Evolutionary conservation across 2,329 filamentous ascomycete genomes (phyloP).

Genomic region (Monosporascus sp.): DNA sequence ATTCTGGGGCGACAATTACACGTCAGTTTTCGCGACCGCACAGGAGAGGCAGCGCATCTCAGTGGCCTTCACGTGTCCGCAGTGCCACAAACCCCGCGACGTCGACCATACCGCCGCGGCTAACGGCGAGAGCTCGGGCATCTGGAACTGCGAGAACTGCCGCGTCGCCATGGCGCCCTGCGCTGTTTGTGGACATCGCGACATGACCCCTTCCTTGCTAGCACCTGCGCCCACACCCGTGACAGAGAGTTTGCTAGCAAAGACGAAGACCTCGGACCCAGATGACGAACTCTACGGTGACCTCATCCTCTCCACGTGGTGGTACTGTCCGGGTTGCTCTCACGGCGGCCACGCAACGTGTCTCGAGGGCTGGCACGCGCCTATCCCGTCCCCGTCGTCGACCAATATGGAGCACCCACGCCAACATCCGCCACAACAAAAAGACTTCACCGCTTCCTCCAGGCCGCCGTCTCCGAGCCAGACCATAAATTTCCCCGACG

Average conservation of each 20-base stretch:
- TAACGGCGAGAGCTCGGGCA: conserved; percentile 32
- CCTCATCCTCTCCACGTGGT: conserved; percentile 46
- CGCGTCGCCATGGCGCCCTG: conserved; percentile 48
- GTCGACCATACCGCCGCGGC: conserved; percentile 41
- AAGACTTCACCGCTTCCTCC: not conserved
- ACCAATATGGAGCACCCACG: not conserved
- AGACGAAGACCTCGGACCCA: conserved; percentile 3
- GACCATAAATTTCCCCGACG: conserved; percentile 6
- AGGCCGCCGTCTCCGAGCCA: not conserved
- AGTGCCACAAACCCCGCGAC: conserved; percentile 53
- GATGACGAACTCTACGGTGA: conserved; percentile 8
- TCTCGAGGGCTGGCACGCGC: conserved; percentile 53
- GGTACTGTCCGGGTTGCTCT: conserved; percentile 57
- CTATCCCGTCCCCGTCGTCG: conserved; percentile 13
- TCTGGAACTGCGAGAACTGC: conserved; percentile 58
- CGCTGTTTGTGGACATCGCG: conserved; percentile 53
- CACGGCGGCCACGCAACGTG: conserved; percentile 60
- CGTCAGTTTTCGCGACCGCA: conserved; percentile 46
- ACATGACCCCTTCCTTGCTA: conserved; percentile 35
- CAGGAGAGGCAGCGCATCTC: conserved; percentile 45
- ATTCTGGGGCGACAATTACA: conserved; percentile 51
- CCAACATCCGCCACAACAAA: conserved; percentile 4
- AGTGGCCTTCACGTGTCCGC: conserved; percentile 48
- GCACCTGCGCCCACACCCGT: conserved; percentile 12
- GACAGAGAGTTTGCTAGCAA: conserved; percentile 15